Evolutionary conservation across 805 yeast species (phyloP).

Genomic region (Saccharomycopsis microspora): DNA sequence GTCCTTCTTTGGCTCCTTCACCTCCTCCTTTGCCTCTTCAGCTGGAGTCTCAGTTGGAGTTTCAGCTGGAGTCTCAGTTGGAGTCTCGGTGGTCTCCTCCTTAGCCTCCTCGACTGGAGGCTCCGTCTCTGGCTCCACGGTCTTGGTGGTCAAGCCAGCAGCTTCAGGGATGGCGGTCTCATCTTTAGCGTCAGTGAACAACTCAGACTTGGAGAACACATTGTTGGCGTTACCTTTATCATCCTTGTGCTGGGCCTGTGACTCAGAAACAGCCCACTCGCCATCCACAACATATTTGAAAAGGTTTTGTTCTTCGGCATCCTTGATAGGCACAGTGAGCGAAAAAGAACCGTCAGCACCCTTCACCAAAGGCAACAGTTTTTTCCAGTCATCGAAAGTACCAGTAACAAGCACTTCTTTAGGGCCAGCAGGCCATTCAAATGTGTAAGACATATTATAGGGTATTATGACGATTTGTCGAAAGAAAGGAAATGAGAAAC

Average conservation of each 20-base stretch:
- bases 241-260: constrained; percentile 20
- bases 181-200: constrained; percentile 6
- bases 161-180: constrained; percentile 27
- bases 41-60: constrained; percentile 7
- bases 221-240: constrained; percentile 16
- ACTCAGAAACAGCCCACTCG: constrained; percentile 38
- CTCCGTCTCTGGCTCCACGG: constrained; percentile 5
- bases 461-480: too few species aligned
- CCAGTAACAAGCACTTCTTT: constrained; percentile 56
- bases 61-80: constrained; percentile 1
- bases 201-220: constrained; percentile 10
- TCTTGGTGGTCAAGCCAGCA: constrained; percentile 21
- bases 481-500: too few species aligned
- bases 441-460: too few species aligned
- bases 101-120: background rate
- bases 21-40: constrained; percentile 15
- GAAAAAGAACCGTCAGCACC: constrained; percentile 50
- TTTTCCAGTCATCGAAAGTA: constrained; percentile 58
- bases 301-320: constrained; percentile 27
- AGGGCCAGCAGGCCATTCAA: constrained; percentile 37
- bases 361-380: constrained; percentile 47
- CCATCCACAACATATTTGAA: constrained; percentile 63
- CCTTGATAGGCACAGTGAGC: constrained; percentile 40
- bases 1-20: constrained; percentile 2
- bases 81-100: constrained; percentile 1